Evolutionary conservation across 371 early-diverging fungal genomes (phyloP).

Genomic region (Paraphysoderma sedebokerense): DNA sequence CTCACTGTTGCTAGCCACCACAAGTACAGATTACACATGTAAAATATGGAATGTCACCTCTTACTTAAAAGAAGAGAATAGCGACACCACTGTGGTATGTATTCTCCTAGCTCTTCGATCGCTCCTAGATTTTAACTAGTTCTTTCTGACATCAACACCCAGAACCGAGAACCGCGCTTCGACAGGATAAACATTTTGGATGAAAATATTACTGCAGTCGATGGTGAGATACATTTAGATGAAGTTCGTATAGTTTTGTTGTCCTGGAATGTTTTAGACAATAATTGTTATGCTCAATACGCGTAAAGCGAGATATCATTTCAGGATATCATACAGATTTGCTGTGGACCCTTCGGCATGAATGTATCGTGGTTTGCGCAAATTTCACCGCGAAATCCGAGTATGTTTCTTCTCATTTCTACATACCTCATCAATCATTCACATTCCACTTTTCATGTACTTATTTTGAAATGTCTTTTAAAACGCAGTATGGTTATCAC

Average conservation of each 20-base stretch:
- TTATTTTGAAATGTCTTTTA: background rate
- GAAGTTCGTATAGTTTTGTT: background rate
- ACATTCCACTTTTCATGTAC: background rate
- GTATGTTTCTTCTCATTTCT: conserved; percentile 7
- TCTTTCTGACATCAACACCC: too few relatives aligned
- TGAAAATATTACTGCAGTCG: conserved; percentile 10
- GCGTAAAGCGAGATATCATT: too few relatives aligned
- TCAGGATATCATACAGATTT: conserved; percentile 31
- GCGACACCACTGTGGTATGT: background rate
- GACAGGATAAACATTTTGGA: background rate
- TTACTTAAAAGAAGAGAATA: conserved; percentile 12
- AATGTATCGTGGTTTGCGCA: conserved; percentile 21
- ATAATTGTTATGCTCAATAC: too few relatives aligned
- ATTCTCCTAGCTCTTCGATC: background rate
- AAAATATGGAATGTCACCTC: conserved; percentile 30
- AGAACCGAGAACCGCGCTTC: background rate
- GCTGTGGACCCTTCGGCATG: conserved; percentile 25
- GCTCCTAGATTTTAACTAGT: too few relatives aligned
- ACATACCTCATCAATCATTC: background rate
- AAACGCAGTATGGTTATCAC: conserved; percentile 23
- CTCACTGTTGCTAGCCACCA: conserved; percentile 18
- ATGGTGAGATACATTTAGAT: conserved; percentile 11
- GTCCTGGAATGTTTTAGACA: background rate
- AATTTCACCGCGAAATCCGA: conserved; percentile 21
- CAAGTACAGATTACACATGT: conserved; percentile 24